A percentile compares a stretch with the other conserved stretches of the same genome.
phyloP scores from a whole-genome alignment of 768 basidiomycete genomes.

The Suillus americanus region DNA sequence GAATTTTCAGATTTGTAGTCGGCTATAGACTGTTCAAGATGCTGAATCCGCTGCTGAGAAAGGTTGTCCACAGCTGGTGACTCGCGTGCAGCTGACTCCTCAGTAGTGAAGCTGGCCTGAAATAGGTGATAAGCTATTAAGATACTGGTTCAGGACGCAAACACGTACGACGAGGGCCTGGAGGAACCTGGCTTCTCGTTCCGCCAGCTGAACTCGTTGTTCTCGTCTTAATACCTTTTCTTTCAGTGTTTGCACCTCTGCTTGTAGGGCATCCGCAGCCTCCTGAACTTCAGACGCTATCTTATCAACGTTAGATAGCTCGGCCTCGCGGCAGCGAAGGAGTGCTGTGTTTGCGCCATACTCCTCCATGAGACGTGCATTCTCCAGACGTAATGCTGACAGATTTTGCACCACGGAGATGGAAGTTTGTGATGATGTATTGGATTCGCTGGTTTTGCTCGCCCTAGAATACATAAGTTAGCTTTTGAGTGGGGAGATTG shows the following conservation, averaged over 20 bases:
- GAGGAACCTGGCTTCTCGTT: slow-evolving; percentile 66
- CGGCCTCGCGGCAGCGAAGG: slow-evolving; percentile 52
- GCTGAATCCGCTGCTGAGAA: slow-evolving; percentile 44
- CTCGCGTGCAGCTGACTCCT: slow-evolving; percentile 42
- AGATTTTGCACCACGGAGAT: slow-evolving; percentile 58
- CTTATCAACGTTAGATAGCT: slow-evolving; percentile 42
- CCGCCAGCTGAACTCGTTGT: slow-evolving; percentile 41
- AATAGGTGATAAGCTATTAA: not conserved
- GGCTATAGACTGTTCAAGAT: slow-evolving; percentile 54
- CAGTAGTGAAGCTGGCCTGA: slow-evolving; percentile 64
- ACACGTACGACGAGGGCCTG: slow-evolving; percentile 64
- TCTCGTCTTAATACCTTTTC: slow-evolving; percentile 39
- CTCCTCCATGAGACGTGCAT: slow-evolving; percentile 66
- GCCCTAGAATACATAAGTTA: slow-evolving; percentile 33
- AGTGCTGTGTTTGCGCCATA: slow-evolving; percentile 58
- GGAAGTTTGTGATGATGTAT: slow-evolving; percentile 45
- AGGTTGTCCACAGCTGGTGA: slow-evolving; percentile 27
- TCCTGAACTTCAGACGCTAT: slow-evolving; percentile 38
- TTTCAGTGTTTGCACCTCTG: slow-evolving; percentile 38
- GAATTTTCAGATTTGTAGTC: slow-evolving; percentile 55
- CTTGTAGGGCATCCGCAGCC: slow-evolving; percentile 33
- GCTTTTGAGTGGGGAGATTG: slow-evolving; percentile 2
- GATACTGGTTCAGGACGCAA: not conserved
- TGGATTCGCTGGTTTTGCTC: slow-evolving; percentile 32
- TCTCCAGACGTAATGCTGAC: slow-evolving; percentile 56